Percentiles rank a stretch among this genome's conserved stretches.
Evolutionary conservation across 805 yeast genomes (phyloP).

Genomic region (Hanseniaspora clermontiae): DNA sequence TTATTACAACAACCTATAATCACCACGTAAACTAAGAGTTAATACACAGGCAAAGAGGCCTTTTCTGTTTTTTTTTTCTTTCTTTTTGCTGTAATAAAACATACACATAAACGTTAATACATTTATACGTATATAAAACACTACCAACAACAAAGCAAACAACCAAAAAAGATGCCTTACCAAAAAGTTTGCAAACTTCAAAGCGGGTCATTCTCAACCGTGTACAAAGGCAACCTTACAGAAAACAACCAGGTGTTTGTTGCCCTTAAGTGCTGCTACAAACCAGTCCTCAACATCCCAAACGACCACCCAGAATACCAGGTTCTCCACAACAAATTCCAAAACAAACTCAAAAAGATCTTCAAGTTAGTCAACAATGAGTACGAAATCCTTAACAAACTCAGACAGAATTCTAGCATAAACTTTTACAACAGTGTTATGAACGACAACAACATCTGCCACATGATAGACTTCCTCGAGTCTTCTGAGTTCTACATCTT

Average conservation of each 20-base stretch:
- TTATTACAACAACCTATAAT: too few species aligned
- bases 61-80: too few species aligned
- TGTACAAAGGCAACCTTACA: slow-evolving; percentile 23
- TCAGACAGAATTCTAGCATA: slow-evolving; percentile 24
- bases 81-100: too few species aligned
- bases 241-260: slow-evolving; percentile 18
- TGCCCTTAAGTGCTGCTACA: slow-evolving; percentile 24
- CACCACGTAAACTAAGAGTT: too few species aligned
- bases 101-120: too few species aligned
- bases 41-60: too few species aligned
- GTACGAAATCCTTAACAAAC: slow-evolving; percentile 27
- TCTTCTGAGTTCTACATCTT: slow-evolving; percentile 39
- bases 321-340: slow-evolving; percentile 5
- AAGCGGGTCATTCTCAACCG: slow-evolving; percentile 27
- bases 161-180: slow-evolving; percentile 14
- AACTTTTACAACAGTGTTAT: background rate
- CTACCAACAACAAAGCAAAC: background rate
- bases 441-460: slow-evolving; percentile 40
- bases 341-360: slow-evolving; percentile 12
- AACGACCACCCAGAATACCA: background rate
- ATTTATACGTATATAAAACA: background rate
- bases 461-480: slow-evolving; percentile 45
- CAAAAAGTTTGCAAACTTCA: slow-evolving; percentile 20
- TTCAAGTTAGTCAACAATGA: slow-evolving; percentile 19
- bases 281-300: slow-evolving; percentile 13